A percentile compares a stretch with the other conserved stretches of the same genome.
Conservation (phyloP, 1,139 yeast species). For the Suhomyces bribrorum region DNA sequence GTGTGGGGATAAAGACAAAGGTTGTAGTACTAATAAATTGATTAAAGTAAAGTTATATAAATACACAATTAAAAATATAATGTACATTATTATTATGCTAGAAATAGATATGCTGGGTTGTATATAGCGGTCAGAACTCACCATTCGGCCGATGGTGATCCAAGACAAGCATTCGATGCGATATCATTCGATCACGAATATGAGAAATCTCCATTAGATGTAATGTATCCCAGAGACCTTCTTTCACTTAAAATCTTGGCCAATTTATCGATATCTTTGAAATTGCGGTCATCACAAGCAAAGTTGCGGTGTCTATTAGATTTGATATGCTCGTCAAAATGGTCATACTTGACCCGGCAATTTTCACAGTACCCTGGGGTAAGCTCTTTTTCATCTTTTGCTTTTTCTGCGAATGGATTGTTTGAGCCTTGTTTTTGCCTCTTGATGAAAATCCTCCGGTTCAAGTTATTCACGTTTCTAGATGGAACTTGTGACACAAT, state of each 20-base stretch:
- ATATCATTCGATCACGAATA: slow-evolving; percentile 19
- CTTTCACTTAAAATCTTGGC: slow-evolving; percentile 51
- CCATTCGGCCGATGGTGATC: neutral
- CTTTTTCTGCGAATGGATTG: slow-evolving; percentile 4
- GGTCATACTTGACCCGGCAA: slow-evolving; percentile 83
- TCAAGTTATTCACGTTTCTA: slow-evolving; percentile 61
- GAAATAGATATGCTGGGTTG: slow-evolving; percentile 4
- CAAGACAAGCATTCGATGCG: neutral
- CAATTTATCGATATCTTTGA: slow-evolving; percentile 73
- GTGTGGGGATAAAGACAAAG: no score
- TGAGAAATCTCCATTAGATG: slow-evolving; percentile 47
- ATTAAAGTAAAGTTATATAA: no score
- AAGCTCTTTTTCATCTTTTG: slow-evolving; percentile 30
- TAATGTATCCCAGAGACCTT: slow-evolving; percentile 42
- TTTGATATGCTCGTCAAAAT: slow-evolving; percentile 72
- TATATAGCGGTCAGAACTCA: neutral
- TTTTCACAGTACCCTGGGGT: slow-evolving; percentile 88
- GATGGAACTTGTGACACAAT: slow-evolving; percentile 67
- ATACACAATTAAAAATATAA: neutral
- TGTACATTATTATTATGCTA: slow-evolving; percentile 1
- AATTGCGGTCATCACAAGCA: slow-evolving; percentile 73
- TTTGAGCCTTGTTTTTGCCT: slow-evolving; percentile 29
- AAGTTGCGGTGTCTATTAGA: slow-evolving; percentile 76
- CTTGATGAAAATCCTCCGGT: slow-evolving; percentile 51
- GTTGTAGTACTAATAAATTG: no score